phyloP scores from a whole-genome alignment of 768 basidiomycete species.

The Termitomyces sp. region DNA sequence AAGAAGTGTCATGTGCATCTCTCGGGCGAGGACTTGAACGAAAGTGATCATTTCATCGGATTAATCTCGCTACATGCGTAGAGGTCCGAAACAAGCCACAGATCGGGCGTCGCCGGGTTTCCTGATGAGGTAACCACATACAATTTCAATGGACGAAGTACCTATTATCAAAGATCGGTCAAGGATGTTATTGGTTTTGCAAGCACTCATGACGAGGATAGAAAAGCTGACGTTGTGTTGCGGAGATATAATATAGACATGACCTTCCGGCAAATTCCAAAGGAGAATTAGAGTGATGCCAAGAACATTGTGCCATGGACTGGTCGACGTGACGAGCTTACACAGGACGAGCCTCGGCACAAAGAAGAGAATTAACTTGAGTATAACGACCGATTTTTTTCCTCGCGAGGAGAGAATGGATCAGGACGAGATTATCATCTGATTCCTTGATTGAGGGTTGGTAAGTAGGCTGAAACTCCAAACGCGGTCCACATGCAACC shows the following conservation, averaged over 20 bases:
- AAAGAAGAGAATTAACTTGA: neutral
- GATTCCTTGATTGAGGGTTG: neutral
- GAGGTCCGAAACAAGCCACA: neutral
- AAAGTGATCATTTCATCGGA: neutral
- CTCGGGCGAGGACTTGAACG: neutral
- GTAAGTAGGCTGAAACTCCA: neutral
- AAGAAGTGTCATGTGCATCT: neutral
- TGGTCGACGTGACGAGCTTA: neutral
- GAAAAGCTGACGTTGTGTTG: neutral
- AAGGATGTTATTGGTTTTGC: too few species aligned
- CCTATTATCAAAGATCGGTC: neutral
- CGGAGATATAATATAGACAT: neutral
- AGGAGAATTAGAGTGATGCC: constrained; percentile 1
- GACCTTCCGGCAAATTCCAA: neutral
- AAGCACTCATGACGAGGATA: neutral
- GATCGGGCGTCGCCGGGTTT: neutral
- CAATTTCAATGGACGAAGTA: too few species aligned
- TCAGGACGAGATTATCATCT: neutral
- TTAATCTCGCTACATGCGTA: neutral
- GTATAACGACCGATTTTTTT: neutral
- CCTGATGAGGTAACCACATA: neutral
- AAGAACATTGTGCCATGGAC: neutral
- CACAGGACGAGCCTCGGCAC: neutral
- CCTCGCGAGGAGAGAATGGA: neutral
- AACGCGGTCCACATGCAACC: neutral